Evolutionary conservation across 495 filamentous ascomycete genomes (phyloP).

Genomic region (Tuber umbilicatum): DNA sequence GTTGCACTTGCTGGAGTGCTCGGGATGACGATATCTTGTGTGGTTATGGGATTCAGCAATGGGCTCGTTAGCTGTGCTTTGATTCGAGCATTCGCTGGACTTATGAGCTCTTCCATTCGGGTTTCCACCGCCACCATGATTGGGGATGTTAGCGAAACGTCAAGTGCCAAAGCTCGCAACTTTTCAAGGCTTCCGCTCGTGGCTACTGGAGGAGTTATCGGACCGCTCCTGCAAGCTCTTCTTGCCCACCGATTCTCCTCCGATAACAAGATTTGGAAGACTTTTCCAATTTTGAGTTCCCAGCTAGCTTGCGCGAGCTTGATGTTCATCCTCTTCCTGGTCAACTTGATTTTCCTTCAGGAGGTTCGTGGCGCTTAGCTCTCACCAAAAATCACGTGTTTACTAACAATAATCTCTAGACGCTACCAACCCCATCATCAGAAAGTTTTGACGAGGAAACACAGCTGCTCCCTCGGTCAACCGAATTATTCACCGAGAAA

Average conservation of each 20-base stretch:
- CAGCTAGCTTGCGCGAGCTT: constrained; percentile 46
- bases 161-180: constrained; percentile 44
- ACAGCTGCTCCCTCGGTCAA: constrained; percentile 30
- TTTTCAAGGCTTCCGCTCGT: constrained; percentile 46
- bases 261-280: constrained; percentile 43
- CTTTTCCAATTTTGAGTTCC: constrained; percentile 44
- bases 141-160: constrained; percentile 45
- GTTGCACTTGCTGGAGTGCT: constrained; percentile 45
- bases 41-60: constrained; percentile 47
- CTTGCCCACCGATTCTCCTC: constrained; percentile 41
- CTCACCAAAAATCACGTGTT: not conserved
- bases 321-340: constrained; percentile 44
- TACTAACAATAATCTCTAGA: constrained; percentile 31
- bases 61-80: constrained; percentile 44
- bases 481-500: constrained; percentile 44
- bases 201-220: constrained; percentile 46
- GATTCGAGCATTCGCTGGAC: constrained; percentile 46
- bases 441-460: constrained; percentile 25
- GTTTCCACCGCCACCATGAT: constrained; percentile 47
- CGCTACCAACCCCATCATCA: constrained; percentile 37
- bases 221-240: constrained; percentile 44
- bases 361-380: constrained; percentile 41
- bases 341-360: constrained; percentile 43
- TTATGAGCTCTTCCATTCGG: constrained; percentile 45
- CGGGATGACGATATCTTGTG: constrained; percentile 44